Base-by-base conservation (phyloP, 2,329 filamentous ascomycete genomes). In the Fusarium nisikadoi region DNA sequence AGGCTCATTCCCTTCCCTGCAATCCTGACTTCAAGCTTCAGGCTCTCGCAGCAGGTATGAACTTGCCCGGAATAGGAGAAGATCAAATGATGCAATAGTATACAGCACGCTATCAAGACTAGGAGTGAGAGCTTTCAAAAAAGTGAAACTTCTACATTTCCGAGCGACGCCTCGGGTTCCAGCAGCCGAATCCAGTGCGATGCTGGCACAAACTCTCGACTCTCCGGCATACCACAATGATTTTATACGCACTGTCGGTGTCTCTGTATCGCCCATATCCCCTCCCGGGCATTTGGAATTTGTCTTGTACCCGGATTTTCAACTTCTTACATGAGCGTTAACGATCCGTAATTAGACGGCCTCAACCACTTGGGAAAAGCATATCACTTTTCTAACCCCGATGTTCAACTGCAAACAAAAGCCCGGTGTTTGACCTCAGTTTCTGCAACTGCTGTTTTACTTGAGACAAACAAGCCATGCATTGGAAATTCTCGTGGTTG, bases 1-100 rank as follows among this genome's bases (percentile, higher is more conserved):
- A 93, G 82, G 90, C 91, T 71, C 92, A 98, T 81, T 96, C 94
- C 17, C 92, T 94, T 29, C 92, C 93, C 58, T 98, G 95, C 85
- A 97, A 97, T 78, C 94, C 94, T 1, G 94, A 97, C 69, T 89
- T 89, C 62, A 85, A 88, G 72, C 83, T 83, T 20, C 81, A 83
- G 50, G 81, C 81, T 45, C 75, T 83, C 41, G 83, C 85, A 38
- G 85, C 84, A 13, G 85, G 84, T 23, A 80, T 86, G 65, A 83
- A 77, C 54, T 76, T 81, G 62, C 82, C 80, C 19, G 81, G 81
- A 42, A 85, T 87, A 65, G 83, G 83, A 59, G 85, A 87, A 70
- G 84, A 87, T 76, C 79, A 79, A 55, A 79, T 81, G 79, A 77
- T 81, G 73, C 78, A 81, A 74, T 80, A 79, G 58, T 61, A 31